A percentile compares a stretch with the other conserved stretches of the same genome.
Conservation (phyloP, 2,329 filamentous ascomycete species). For the Exophiala phaeomuriformis region DNA sequence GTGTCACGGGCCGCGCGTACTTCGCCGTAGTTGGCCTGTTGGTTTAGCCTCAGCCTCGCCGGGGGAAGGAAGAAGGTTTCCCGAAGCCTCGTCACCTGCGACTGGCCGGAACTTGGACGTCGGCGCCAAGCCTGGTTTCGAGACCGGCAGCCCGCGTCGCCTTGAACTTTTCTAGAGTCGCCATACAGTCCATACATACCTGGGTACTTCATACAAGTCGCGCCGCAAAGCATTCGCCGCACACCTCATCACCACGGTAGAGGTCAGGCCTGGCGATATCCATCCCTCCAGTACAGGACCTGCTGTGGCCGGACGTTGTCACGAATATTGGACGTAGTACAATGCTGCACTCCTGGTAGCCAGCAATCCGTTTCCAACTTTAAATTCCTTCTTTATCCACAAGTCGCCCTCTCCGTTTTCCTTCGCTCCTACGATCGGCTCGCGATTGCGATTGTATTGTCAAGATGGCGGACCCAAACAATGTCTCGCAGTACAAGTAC, state of each 20-base stretch:
- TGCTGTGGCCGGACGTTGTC: too few species aligned
- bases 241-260: too few species aligned
- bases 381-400: neutral
- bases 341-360: too few species aligned
- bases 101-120: too few species aligned
- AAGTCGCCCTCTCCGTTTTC: neutral
- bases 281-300: too few species aligned
- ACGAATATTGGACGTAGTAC: too few species aligned
- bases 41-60: neutral
- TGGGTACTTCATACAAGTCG: neutral
- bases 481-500: constrained; percentile 98
- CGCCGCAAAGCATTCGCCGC: neutral
- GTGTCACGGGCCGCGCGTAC: neutral
- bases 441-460: neutral
- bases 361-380: too few species aligned
- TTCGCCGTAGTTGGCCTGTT: neutral
- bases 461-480: constrained; percentile 59
- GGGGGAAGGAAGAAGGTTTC: neutral
- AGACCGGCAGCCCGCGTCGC: neutral
- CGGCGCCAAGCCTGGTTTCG: neutral
- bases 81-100: neutral
- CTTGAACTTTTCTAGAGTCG: neutral
- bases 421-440: neutral
- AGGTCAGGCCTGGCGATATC: too few species aligned
- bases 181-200: too few species aligned